Conservation (phyloP, 768 basidiomycete species). For the Hericium alpestre region DNA sequence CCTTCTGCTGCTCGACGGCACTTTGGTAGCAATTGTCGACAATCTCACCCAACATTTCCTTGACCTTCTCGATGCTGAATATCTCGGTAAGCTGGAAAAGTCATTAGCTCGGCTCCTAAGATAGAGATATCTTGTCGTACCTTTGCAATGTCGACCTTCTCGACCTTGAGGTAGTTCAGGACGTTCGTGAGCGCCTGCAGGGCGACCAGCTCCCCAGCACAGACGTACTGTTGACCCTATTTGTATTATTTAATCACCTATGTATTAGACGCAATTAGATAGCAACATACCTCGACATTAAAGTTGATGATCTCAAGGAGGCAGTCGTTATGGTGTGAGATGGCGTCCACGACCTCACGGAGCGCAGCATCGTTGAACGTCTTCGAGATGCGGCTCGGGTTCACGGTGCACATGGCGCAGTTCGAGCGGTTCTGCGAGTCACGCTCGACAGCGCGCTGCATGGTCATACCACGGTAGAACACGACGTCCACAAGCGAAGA, state of each 20-base stretch:
- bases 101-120: background rate
- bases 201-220: conserved; percentile 90
- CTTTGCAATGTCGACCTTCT: conserved; percentile 90
- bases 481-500: conserved; percentile 95
- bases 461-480: conserved; percentile 99
- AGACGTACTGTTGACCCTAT: conserved; percentile 99
- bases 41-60: conserved; percentile 91
- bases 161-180: conserved; percentile 88
- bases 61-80: conserved; percentile 85
- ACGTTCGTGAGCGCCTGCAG: conserved; percentile 93
- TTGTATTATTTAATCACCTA: background rate
- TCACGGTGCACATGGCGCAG: conserved; percentile 99
- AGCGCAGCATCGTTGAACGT: conserved; percentile 92
- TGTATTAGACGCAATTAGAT: background rate
- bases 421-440: conserved; percentile 88
- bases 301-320: conserved; percentile 98
- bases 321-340: conserved; percentile 62
- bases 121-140: conserved; percentile 24
- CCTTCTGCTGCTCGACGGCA: conserved; percentile 67
- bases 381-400: conserved; percentile 88
- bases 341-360: conserved; percentile 93
- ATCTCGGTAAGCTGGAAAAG: conserved; percentile 66
- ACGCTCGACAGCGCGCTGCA: conserved; percentile 98
- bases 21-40: conserved; percentile 71
- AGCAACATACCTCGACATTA: conserved; percentile 65